Percentiles rank a stretch among this genome's conserved stretches.
phyloP scores from a whole-genome alignment of 2,329 filamentous ascomycete species.

The Fusarium denticulatum region DNA sequence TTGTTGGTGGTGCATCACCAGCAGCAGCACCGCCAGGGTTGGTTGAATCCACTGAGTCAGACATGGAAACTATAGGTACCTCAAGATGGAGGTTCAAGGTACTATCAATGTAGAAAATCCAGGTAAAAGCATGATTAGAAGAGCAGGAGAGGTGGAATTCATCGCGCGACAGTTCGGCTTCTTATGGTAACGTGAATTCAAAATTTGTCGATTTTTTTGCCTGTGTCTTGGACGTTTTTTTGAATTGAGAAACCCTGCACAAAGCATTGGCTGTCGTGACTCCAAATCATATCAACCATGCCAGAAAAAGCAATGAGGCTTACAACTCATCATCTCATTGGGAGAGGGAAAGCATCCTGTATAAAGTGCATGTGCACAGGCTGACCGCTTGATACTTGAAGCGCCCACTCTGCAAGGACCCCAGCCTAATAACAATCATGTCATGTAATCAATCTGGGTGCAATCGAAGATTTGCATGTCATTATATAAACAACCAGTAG shows the following conservation, averaged over 20 bases:
- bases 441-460: background rate
- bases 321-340: background rate
- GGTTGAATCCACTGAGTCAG: background rate
- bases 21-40: no score
- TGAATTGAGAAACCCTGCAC: background rate
- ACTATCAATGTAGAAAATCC: rapidly evolving
- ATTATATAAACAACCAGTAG: background rate
- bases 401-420: background rate
- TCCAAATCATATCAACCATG: background rate
- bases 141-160: no score
- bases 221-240: background rate
- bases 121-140: rapidly evolving
- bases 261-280: background rate
- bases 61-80: background rate
- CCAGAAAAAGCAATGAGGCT: background rate
- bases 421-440: background rate
- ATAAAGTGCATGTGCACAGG: background rate
- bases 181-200: background rate
- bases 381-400: background rate
- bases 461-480: background rate
- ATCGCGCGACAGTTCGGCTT: background rate
- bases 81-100: rapidly evolving
- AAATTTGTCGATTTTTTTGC: background rate
- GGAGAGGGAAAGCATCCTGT: background rate
- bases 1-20: background rate